Conservation (phyloP, 371 early-diverging fungal genomes). For the Apophysomyces elegans region DNA sequence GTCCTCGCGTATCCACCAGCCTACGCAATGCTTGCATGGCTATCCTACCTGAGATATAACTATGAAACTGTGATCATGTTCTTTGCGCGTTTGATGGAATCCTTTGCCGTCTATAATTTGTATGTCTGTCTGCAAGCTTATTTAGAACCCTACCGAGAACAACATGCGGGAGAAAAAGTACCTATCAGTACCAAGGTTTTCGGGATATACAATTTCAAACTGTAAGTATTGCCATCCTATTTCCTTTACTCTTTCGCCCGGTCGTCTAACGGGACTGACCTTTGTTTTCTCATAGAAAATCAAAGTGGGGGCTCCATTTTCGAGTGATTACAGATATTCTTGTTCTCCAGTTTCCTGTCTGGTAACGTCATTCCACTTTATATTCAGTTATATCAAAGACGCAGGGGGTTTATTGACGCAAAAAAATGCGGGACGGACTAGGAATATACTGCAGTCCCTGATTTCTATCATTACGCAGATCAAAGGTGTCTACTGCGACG, state of each 20-base stretch:
- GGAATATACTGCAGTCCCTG: constrained; percentile 23
- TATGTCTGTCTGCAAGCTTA: constrained; percentile 25
- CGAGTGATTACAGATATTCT: constrained; percentile 26
- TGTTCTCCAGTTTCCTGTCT: constrained; percentile 23
- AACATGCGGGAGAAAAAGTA: constrained; percentile 17
- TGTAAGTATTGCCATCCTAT: constrained; percentile 11
- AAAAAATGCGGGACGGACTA: constrained; percentile 1
- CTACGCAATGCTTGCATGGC: constrained; percentile 21
- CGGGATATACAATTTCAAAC: constrained; percentile 16
- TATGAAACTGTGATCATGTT: constrained; percentile 21
- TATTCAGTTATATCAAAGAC: not conserved
- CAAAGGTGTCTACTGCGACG: constrained; percentile 24
- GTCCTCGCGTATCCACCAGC: constrained; percentile 24
- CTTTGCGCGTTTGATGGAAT: constrained; percentile 22
- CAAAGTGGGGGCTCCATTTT: constrained; percentile 32
- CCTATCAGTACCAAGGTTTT: constrained; percentile 16
- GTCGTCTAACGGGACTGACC: too few species aligned
- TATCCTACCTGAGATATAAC: constrained; percentile 20
- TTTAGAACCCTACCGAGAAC: constrained; percentile 21
- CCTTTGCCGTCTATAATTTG: constrained; percentile 28
- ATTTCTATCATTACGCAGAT: constrained; percentile 25
- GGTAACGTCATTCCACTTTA: constrained; percentile 9
- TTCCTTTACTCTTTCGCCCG: not conserved
- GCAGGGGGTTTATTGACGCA: not conserved
- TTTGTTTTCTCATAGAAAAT: constrained; percentile 6